Conservation (phyloP, 164 flowering plant genomes). For the Houttuynia cordata region DNA sequence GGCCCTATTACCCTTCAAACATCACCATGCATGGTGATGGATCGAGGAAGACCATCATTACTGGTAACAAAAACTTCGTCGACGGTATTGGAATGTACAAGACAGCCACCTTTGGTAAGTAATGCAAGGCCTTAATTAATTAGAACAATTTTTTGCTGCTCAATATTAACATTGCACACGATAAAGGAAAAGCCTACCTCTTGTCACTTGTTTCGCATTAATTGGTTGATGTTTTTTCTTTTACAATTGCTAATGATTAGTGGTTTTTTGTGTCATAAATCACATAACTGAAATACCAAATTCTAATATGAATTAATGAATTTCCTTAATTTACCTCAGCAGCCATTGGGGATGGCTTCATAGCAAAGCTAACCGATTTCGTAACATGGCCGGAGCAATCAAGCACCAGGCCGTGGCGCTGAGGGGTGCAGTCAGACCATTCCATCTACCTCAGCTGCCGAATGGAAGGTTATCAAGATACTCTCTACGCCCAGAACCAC, state of each 20-base stretch:
- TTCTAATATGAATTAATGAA: too few relatives aligned
- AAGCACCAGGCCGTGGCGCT: conserved; percentile 6
- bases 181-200: neutral
- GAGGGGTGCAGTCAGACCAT: conserved; percentile 3
- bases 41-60: conserved; percentile 53
- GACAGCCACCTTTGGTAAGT: conserved; percentile 58
- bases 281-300: too few relatives aligned
- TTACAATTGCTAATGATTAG: too few relatives aligned
- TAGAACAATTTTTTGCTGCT: neutral
- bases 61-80: conserved; percentile 51
- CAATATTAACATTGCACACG: neutral
- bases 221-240: too few relatives aligned
- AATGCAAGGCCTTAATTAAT: neutral
- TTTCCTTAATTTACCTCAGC: conserved; percentile 2
- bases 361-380: conserved; percentile 2
- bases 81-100: conserved; percentile 50
- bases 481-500: neutral
- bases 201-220: too few relatives aligned
- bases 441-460: conserved; percentile 2
- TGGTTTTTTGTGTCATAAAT: too few relatives aligned
- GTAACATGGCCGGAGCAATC: conserved; percentile 4
- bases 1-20: too few relatives aligned
- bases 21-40: conserved; percentile 78
- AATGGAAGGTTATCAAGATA: conserved; percentile 6
- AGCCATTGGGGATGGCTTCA: conserved; percentile 2